These are phyloP conservation scores for Rhododendron simsii DNA, from an alignment of 148 eudicot genomes.

Conservation along the genomic window DNA sequence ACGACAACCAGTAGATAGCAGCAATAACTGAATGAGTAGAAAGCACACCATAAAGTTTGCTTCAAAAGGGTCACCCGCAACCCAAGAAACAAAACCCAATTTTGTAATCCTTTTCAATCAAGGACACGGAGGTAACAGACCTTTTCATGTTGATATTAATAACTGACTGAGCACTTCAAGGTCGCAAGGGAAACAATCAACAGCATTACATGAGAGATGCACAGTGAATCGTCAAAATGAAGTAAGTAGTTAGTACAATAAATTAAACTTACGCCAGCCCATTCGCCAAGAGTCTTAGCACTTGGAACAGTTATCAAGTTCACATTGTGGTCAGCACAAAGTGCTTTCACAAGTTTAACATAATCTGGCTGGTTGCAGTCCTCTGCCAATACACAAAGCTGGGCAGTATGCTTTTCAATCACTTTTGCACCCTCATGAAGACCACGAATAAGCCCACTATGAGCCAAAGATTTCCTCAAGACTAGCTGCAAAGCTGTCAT, in stretches of 20 bases:
- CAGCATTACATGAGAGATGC: not conserved
- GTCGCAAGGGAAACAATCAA: not conserved
- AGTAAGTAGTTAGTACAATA: not conserved
- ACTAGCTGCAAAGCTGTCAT: constrained; percentile 53
- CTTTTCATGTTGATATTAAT: not conserved
- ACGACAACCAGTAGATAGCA: not conserved
- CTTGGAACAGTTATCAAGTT: constrained; percentile 45
- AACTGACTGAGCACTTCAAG: not conserved
- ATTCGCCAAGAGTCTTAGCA: constrained; percentile 61
- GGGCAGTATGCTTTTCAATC: constrained; percentile 50
- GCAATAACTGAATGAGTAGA: too few species aligned
- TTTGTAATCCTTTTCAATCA: not conserved
- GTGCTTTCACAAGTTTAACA: constrained; percentile 45
- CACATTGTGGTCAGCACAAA: constrained; percentile 54
- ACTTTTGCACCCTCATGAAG: constrained; percentile 51
- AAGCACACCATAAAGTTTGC: too few species aligned
- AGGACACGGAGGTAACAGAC: not conserved
- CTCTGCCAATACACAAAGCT: constrained; percentile 50
- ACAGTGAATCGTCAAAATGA: not conserved
- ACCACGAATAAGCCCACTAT: constrained; percentile 48
- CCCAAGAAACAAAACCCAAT: not conserved
- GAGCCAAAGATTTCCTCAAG: constrained; percentile 45
- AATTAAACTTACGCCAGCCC: constrained; percentile 52
- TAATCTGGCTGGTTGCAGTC: constrained; percentile 55
- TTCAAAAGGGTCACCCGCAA: not conserved